Evolutionary conservation across 1,139 yeast genomes (phyloP).

Genomic region (Nakaseomyces nivariensis): DNA sequence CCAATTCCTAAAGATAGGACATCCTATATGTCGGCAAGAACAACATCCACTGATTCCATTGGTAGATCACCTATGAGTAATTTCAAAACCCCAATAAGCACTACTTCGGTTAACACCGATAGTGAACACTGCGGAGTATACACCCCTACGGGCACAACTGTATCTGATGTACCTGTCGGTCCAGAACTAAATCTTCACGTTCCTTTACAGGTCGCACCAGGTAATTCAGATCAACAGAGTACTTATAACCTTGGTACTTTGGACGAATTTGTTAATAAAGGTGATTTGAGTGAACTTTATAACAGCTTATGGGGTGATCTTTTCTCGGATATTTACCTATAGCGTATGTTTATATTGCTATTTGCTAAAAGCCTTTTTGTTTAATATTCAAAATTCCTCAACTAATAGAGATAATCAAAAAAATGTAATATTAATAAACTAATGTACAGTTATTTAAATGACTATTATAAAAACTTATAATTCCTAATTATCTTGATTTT

Average conservation of each 20-base stretch:
- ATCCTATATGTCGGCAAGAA: background rate
- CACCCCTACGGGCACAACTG: background rate
- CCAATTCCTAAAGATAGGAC: background rate
- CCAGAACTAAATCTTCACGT: background rate
- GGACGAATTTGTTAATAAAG: constrained; percentile 25
- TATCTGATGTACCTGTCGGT: background rate
- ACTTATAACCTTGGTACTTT: constrained; percentile 25
- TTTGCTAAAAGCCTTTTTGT: background rate
- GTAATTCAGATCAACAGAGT: background rate
- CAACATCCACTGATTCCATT: background rate
- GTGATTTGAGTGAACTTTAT: constrained; percentile 23
- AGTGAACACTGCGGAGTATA: background rate
- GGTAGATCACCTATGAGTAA: background rate
- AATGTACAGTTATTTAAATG: background rate
- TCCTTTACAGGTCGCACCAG: background rate
- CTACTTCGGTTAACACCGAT: background rate
- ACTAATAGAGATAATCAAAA: background rate
- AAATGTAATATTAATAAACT: background rate
- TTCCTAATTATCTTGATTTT: background rate
- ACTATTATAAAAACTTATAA: background rate
- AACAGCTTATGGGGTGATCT: constrained; percentile 26
- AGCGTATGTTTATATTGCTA: background rate
- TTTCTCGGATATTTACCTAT: constrained; percentile 10
- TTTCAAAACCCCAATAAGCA: background rate
- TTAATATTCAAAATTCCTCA: background rate